Base-by-base conservation (phyloP, 108 stramenopile species). In the Mediolabrus comicus region DNA sequence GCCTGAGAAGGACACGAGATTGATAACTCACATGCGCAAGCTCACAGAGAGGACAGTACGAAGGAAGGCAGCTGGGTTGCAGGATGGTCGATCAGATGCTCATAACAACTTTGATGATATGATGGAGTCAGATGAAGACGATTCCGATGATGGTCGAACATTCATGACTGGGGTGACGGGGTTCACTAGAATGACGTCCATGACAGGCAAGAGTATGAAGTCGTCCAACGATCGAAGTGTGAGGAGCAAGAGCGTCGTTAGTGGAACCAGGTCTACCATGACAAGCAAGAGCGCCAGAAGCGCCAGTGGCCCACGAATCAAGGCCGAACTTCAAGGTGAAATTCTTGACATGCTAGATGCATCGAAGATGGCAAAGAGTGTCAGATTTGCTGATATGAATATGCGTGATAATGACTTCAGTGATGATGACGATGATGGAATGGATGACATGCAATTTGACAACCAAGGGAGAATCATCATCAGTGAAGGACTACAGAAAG, bases 21-120 rank as follows among this genome's bases (percentile, higher is more conserved):
- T 97, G 62, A 79, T 97, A 0, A 88, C 83, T 17, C 92, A 96
- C 76, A 94, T 97, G 83, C 79, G 94, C 56, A 95, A 94, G 68
- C 72, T 92, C 1, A 79, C 79, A 0, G 88, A 91, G 59, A 71
- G 92, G 30, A 75, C 83, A 56, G 62, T 63, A 54, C 61, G 94
- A 19, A 81, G 86, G 25, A 87, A 86, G 63, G 83, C 73, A 11
- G 70, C 71, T 13, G 67, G 73, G 14, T 36, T 75, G 27, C 67
- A 76, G 46, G 84, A 83, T 63, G 78, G 73, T 2, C 62, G 43
- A 13, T 51, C 64, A 41, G 69, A 33, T 33, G 61, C 65, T 36
- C 55, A 69, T 8, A 60, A 58, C 43, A 66, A 78, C 49, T 87
- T 91, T 59, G 89, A 92, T 22, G 81, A 88, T 52, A 80, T 93